Evolutionary conservation across 148 eudicot species (phyloP).

Genomic region (Cornus florida): DNA sequence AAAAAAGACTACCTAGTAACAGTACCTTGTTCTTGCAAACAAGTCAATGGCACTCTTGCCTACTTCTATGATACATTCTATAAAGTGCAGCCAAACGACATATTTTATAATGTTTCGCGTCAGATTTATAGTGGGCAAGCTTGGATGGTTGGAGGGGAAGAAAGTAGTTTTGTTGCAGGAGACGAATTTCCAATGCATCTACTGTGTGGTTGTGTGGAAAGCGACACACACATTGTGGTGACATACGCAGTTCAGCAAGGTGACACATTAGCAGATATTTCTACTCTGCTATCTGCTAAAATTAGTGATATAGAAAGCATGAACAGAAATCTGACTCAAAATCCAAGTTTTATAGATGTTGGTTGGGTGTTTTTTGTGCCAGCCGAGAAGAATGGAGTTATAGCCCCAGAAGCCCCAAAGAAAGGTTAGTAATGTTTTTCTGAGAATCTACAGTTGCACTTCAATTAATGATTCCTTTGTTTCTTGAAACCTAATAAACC

Average conservation of each 20-base stretch:
- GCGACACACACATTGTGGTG: conserved; percentile 37
- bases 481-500: neutral
- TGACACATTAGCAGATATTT: conserved; percentile 34
- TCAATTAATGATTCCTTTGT: neutral
- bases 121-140: conserved; percentile 37
- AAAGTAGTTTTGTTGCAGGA: neutral
- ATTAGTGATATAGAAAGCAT: conserved; percentile 23
- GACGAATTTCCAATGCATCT: conserved; percentile 24
- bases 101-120: conserved; percentile 25
- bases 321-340: conserved; percentile 22
- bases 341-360: conserved; percentile 22
- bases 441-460: neutral
- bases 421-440: conserved; percentile 14
- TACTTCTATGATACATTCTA: conserved; percentile 39
- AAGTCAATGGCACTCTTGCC: conserved; percentile 26
- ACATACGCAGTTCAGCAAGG: conserved; percentile 38
- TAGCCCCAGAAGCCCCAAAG: neutral
- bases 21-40: conserved; percentile 47
- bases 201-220: conserved; percentile 42
- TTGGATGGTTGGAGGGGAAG: conserved; percentile 29
- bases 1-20: conserved; percentile 30
- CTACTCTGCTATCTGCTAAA: conserved; percentile 22
- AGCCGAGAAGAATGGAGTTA: conserved; percentile 31
- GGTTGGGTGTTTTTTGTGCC: conserved; percentile 56
- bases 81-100: conserved; percentile 10